Evolutionary conservation across 768 basidiomycete genomes (phyloP), one percentile per base, ranked within the genome.

Genomic region (Termitomyces sp.): DNA sequence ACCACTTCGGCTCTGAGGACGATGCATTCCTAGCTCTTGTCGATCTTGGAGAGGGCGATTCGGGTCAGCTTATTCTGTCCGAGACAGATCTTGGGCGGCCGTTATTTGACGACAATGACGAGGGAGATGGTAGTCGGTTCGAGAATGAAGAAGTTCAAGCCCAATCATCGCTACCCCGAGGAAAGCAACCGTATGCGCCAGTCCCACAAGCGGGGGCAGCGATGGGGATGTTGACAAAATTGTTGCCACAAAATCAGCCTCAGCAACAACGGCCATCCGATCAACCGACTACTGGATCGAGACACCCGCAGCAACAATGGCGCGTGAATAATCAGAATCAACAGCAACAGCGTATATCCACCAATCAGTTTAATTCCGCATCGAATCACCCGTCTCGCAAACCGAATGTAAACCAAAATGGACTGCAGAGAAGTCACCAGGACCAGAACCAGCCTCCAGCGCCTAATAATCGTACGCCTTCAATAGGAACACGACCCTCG

Each of bases 1-100:
- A 80, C 60, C 74, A 75, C 12, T 80, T 84, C 61, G 74, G 76
- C 56, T 87, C 86, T 1, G 86, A 91, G 40, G 89, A 90, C 53
- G 88, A 85, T 53, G 84, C 78, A 2, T 80, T 89, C 63, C 73
- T 86, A 36, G 86, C 87, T 20, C 69, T 76, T 10, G 76, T 85
- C 24, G 84, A 85, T 57, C 68, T 84, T 13, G 78, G 75, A 1
- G 80, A 80, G 20, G 74, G 73, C 36, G 80, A 81, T 58, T 62
- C 79, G 0, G 80, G 78, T 5, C 70, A 70, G 33, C 72, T 76
- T 24, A 69, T 82, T 34, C 74, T 74, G 39, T 66, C 74, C n/a
- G 76, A 74, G 18, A 76, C 76, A 20, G 76, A 78, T 55, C 50
- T 79, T 13, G 82, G 79, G 9, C 65, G 72, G 48, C 78, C 75